Conservation (phyloP, 495 filamentous ascomycete species). For the Penicillium canescens region DNA sequence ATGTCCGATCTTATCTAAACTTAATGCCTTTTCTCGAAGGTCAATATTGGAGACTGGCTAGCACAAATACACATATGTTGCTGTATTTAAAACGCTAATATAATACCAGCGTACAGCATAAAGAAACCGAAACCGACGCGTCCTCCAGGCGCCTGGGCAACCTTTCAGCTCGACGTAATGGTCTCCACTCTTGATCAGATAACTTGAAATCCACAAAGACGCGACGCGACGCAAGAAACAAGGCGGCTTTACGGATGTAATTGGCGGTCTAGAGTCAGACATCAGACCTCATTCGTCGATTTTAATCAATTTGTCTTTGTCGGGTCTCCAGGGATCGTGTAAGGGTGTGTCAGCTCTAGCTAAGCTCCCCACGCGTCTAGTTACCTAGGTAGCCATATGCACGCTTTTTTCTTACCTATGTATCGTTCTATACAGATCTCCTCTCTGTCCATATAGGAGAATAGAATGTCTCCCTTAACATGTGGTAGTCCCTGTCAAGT, state of each 20-base stretch:
- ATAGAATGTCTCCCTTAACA: not conserved
- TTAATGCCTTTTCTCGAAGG: not conserved
- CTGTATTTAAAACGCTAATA: not conserved
- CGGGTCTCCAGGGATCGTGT: not conserved
- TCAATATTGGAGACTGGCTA: too few species aligned
- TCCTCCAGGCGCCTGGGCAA: constrained; percentile 10
- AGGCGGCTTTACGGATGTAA: constrained; percentile 29
- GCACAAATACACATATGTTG: too few species aligned
- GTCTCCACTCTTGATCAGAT: constrained; percentile 27
- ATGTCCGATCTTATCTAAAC: constrained; percentile 12
- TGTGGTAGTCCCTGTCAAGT: constrained; percentile 2
- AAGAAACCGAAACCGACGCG: constrained; percentile 13
- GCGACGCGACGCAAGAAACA: constrained; percentile 26
- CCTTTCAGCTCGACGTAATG: constrained; percentile 24
- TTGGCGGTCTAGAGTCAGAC: constrained; percentile 15
- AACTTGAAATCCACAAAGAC: constrained; percentile 19
- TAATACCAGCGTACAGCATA: not conserved
- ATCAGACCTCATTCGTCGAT: not conserved
- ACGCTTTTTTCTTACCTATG: too few species aligned
- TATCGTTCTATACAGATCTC: too few species aligned
- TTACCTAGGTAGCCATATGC: not conserved
- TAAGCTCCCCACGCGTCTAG: constrained; percentile 6
- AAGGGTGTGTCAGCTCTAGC: not conserved
- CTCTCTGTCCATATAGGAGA: too few species aligned
- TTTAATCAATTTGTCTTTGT: not conserved